Conservation (phyloP, 2,329 filamentous ascomycete species). For the Alternaria hordeiaustralica region DNA sequence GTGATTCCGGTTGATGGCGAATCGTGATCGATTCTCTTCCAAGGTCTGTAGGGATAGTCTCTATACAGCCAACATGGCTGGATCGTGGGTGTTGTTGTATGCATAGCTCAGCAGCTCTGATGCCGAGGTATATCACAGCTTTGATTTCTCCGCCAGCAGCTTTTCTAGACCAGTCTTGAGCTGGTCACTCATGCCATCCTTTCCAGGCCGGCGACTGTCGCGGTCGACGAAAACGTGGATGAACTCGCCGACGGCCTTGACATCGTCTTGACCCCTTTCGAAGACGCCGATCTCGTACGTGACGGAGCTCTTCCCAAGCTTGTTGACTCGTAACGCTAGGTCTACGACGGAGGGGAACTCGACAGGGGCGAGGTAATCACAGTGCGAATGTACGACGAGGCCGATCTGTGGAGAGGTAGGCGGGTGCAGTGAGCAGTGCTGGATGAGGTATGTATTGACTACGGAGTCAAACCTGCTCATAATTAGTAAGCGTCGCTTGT, state of each 20-base stretch:
- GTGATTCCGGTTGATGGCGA: too few relatives aligned
- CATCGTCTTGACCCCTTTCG: constrained; percentile 71
- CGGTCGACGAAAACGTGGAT: constrained; percentile 89
- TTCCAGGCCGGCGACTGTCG: constrained; percentile 70
- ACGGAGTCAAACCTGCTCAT: constrained; percentile 74
- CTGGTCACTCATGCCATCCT: constrained; percentile 66
- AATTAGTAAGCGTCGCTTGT: too few relatives aligned
- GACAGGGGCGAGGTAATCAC: constrained; percentile 82
- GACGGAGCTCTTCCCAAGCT: constrained; percentile 84
- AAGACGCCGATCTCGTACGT: constrained; percentile 91
- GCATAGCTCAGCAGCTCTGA: background rate
- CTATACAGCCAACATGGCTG: background rate
- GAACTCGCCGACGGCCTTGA: constrained; percentile 85
- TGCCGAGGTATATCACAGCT: constrained; percentile 27
- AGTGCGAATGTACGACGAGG: constrained; percentile 84
- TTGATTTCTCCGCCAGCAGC: constrained; percentile 30
- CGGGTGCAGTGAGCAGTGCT: constrained; percentile 76
- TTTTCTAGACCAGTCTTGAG: constrained; percentile 57
- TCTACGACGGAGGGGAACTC: constrained; percentile 84
- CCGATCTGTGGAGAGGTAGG: constrained; percentile 75
- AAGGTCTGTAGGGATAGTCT: too few relatives aligned
- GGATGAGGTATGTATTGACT: constrained; percentile 86
- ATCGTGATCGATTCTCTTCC: background rate
- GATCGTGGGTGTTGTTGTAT: background rate
- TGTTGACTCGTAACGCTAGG: constrained; percentile 80